These are phyloP conservation scores for Phytophthora niederhauseri DNA, from an alignment of 352 stramenopile species.

Conservation along the genomic window DNA sequence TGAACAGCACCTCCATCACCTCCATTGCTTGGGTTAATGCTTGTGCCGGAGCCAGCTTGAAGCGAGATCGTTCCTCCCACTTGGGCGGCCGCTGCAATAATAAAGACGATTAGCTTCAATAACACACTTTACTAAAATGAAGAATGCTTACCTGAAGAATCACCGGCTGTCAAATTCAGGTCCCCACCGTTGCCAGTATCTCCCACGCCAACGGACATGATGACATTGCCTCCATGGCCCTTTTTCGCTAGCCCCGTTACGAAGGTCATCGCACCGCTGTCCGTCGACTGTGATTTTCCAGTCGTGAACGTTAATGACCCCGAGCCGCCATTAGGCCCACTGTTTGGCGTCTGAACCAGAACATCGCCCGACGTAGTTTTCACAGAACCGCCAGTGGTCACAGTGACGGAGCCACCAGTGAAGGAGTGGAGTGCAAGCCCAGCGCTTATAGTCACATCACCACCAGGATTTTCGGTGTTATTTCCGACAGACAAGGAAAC, in stretches of 20 bases:
- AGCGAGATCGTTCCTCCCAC: conserved; percentile 57
- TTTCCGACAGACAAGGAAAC: conserved; percentile 61
- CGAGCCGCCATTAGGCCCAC: conserved; percentile 52
- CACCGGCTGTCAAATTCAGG: conserved; percentile 70
- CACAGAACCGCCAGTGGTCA: conserved; percentile 63
- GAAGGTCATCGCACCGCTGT: conserved; percentile 37
- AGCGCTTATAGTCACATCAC: conserved; percentile 64
- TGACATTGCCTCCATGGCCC: conserved; percentile 31
- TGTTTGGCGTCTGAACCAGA: conserved; percentile 62
- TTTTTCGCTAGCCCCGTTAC: conserved; percentile 31
- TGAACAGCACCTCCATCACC: conserved; percentile 65
- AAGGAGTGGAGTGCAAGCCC: conserved; percentile 68
- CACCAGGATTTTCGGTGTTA: conserved; percentile 56
- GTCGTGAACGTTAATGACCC: conserved; percentile 44
- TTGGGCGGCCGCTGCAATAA: conserved; percentile 39
- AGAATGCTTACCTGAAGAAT: conserved; percentile 55
- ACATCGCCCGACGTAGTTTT: conserved; percentile 67
- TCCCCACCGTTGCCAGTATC: conserved; percentile 32
- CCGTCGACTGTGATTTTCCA: conserved; percentile 24
- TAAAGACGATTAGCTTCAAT: conserved; percentile 10
- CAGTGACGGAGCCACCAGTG: conserved; percentile 53
- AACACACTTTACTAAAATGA: background rate
- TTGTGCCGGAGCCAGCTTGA: conserved; percentile 61
- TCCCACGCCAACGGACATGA: conserved; percentile 33
- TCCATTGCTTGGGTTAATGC: conserved; percentile 47